Conservation (phyloP, 2,329 filamentous ascomycete genomes). For the Fonsecaea pugnacius region DNA sequence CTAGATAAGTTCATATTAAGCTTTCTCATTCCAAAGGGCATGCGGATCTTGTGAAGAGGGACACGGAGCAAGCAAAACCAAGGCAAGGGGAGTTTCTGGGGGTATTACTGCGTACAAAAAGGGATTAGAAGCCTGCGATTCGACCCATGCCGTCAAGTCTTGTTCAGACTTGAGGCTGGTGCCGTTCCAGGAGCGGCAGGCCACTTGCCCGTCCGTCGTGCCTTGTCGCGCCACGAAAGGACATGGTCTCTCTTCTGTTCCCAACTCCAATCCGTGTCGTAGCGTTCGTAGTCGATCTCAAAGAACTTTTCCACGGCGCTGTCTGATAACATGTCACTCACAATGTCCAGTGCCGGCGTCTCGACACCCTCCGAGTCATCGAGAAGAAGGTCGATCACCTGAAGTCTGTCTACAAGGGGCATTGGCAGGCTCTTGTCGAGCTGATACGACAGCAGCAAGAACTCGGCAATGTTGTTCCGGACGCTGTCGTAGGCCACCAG, state of each 20-base stretch:
- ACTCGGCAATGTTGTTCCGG: slow-evolving; percentile 8
- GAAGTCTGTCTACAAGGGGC: neutral
- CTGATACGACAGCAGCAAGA: neutral
- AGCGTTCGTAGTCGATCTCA: neutral
- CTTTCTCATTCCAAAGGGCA: neutral
- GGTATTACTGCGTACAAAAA: neutral
- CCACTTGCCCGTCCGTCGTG: neutral
- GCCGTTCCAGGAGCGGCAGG: neutral
- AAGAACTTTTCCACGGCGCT: slow-evolving; percentile 3
- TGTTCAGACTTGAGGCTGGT: neutral
- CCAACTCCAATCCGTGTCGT: neutral
- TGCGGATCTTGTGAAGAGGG: too few species aligned
- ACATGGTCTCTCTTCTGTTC: slow-evolving; percentile 6
- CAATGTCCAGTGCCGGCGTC: neutral
- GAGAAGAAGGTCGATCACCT: neutral
- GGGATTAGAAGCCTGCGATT: neutral
- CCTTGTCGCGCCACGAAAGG: slow-evolving; percentile 9
- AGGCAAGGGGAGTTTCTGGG: too few species aligned
- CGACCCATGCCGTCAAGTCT: neutral
- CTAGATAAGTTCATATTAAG: neutral
- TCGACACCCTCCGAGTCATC: slow-evolving; percentile 3
- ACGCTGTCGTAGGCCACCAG: neutral
- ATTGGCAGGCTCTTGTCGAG: slow-evolving; percentile 6
- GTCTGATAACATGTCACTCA: slow-evolving; percentile 1
- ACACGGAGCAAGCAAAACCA: too few species aligned